These are phyloP conservation scores for Phialophora expanda DNA, from an alignment of 2,329 filamentous ascomycete species.

Conservation along the genomic window DNA sequence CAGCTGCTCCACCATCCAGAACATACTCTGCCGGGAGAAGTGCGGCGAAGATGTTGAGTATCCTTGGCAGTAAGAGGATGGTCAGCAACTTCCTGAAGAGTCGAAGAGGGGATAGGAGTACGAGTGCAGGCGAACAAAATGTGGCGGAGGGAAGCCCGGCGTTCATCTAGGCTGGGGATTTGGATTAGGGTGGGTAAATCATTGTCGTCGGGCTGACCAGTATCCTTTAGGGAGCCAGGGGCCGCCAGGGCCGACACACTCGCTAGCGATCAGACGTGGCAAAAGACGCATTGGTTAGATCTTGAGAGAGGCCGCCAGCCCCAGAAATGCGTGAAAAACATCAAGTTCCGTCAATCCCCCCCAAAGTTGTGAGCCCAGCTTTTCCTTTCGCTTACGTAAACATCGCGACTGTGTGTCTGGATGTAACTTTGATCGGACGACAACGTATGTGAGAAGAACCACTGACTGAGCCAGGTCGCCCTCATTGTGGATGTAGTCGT, in stretches of 20 bases:
- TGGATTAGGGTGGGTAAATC: conserved; percentile 5
- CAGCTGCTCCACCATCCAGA: conserved; percentile 22
- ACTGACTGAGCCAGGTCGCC: background rate
- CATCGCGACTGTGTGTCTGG: background rate
- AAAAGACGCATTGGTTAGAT: background rate
- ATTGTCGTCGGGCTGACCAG: conserved; percentile 6
- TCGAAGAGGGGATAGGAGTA: conserved; percentile 21
- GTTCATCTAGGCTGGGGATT: conserved; percentile 21
- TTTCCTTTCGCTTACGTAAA: background rate
- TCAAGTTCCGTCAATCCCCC: background rate
- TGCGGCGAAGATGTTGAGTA: conserved; percentile 27
- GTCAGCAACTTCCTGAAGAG: conserved; percentile 41
- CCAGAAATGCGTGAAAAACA: background rate
- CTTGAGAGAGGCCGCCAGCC: background rate
- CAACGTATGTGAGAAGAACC: background rate
- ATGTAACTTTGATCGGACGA: background rate
- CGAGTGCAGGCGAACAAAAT: conserved; percentile 22
- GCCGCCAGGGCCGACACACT: background rate
- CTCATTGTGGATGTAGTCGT: background rate
- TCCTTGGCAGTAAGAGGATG: conserved; percentile 37
- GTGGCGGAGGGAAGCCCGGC: conserved; percentile 21
- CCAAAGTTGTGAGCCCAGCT: background rate
- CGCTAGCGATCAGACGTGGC: background rate
- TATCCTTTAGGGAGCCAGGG: conserved; percentile 9
- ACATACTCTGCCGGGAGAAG: conserved; percentile 19